Percentiles rank a stretch among this genome's conserved stretches.
Conservation (phyloP, 2,329 filamentous ascomycete genomes). For the Epichloe glyceriae region DNA sequence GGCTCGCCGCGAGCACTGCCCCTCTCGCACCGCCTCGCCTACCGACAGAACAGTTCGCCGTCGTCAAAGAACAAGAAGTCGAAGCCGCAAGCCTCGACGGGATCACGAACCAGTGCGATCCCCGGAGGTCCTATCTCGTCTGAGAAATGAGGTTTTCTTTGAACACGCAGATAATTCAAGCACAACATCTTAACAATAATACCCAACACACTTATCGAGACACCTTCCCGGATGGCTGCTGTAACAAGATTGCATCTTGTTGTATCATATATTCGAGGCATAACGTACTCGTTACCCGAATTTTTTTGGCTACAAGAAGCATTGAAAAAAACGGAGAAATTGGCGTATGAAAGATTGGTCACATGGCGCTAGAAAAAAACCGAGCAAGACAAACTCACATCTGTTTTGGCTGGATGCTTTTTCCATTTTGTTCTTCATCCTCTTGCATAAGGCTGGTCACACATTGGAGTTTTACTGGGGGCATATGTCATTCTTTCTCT, state of each 20-base stretch:
- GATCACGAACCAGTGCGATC: constrained; percentile 18
- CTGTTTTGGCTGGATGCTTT: too few species aligned
- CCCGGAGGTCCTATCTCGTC: constrained; percentile 18
- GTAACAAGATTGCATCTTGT: background rate
- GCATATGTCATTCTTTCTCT: background rate
- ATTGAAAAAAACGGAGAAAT: background rate
- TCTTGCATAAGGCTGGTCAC: background rate
- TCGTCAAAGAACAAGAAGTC: constrained; percentile 26
- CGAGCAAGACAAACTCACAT: background rate
- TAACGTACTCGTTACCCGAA: background rate
- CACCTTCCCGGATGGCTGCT: background rate
- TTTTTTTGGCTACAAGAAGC: background rate
- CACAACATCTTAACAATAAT: background rate
- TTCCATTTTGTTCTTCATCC: background rate
- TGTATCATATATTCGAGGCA: background rate
- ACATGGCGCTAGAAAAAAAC: background rate
- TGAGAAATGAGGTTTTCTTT: constrained; percentile 22
- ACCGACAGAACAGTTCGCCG: constrained; percentile 21
- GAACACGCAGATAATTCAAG: constrained; percentile 6
- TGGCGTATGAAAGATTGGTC: background rate
- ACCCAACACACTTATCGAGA: background rate
- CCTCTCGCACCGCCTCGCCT: constrained; percentile 25
- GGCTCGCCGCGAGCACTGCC: constrained; percentile 31
- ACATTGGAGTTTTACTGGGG: background rate
- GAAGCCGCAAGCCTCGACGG: constrained; percentile 21